Percentiles rank a stretch among this genome's conserved stretches.
These are phyloP conservation scores for Candida tallmaniae DNA, from an alignment of 805 yeast genomes.

Conservation along the genomic window DNA sequence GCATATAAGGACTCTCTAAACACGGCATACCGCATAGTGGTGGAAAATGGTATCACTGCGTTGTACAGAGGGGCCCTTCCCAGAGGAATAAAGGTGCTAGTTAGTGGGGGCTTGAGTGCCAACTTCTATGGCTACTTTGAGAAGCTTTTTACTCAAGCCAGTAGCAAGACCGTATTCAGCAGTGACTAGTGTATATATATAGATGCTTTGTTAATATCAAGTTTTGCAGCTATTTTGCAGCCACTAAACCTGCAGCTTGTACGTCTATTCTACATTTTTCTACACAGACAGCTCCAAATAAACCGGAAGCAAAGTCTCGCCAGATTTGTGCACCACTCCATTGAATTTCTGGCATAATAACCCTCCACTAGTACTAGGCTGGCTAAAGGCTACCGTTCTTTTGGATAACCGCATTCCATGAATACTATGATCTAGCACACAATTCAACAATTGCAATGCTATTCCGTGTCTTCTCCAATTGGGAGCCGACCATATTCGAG, in stretches of 20 bases:
- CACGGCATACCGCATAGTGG: constrained; percentile 29
- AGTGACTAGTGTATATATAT: constrained; percentile 9
- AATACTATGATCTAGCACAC: constrained; percentile 40
- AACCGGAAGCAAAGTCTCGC: constrained; percentile 47
- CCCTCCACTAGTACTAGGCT: constrained; percentile 65
- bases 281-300: constrained; percentile 37
- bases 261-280: too few species aligned
- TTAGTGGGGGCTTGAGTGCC: constrained; percentile 41
- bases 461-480: constrained; percentile 48
- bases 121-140: constrained; percentile 34
- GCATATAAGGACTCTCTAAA: constrained; percentile 59
- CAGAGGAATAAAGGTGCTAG: constrained; percentile 34
- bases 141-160: constrained; percentile 22
- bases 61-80: constrained; percentile 37
- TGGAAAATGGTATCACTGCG: constrained; percentile 27
- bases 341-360: constrained; percentile 53
- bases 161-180: constrained; percentile 29
- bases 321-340: constrained; percentile 51
- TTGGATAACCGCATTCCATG: constrained; percentile 45
- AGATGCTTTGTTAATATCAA: too few species aligned
- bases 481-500: constrained; percentile 42
- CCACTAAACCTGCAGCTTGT: not conserved
- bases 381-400: constrained; percentile 60
- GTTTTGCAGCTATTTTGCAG: too few species aligned
- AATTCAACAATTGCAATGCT: constrained; percentile 41